Evolutionary conservation across 2,329 filamentous ascomycete species (phyloP), one percentile per base, ranked within the genome.

Genomic region (Rasamsonia emersonii): DNA sequence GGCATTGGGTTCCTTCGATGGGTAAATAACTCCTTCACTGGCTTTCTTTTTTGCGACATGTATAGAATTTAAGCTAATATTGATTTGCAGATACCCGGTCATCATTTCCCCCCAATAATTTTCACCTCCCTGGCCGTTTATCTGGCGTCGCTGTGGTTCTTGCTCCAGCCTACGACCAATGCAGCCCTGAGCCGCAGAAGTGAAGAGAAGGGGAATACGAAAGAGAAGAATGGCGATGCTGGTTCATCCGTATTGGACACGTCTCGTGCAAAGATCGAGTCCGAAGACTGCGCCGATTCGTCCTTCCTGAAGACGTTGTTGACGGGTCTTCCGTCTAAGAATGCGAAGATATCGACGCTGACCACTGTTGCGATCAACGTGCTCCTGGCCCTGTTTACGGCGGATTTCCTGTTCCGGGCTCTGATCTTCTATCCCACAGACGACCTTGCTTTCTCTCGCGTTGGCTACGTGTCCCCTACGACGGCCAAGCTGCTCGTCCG

Each of bases 381-480:
- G 11, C 59, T 71, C 3, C 64, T 91, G 24, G 69, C 86, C 4
- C 64, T 73, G 6, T 74, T 89, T 58, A 74, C 79, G 0, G 69
- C 79, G 16, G 91, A 98, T 55, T 73, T 88, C 23, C 68, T 93
- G 9, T 86, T 83, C 51, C 75, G 82, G 13, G 80, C 82, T 2
- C 75, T 76, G 8, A 56, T 79, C 37, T 71, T 81, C 19, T 71
- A 93, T 54, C 77, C 80, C 3, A 77, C 70, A 16, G 64, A 83
- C 17, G 78, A 93, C 42, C 65, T 94, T 8, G 84, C 86, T 0
- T 93, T 98, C 54, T 83, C 84, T 24, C 75, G 91, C 6, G 66
- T 94, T 10, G 91, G 91, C 16, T 89, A 89, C 54, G 80, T 96
- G 17, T 93, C 86, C 4, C 73, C 83, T 11, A 74, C 70, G 0